These are phyloP conservation scores for Tolypocladium endophyticum DNA, from an alignment of 2,329 filamentous ascomycete genomes.

Conservation along the genomic window DNA sequence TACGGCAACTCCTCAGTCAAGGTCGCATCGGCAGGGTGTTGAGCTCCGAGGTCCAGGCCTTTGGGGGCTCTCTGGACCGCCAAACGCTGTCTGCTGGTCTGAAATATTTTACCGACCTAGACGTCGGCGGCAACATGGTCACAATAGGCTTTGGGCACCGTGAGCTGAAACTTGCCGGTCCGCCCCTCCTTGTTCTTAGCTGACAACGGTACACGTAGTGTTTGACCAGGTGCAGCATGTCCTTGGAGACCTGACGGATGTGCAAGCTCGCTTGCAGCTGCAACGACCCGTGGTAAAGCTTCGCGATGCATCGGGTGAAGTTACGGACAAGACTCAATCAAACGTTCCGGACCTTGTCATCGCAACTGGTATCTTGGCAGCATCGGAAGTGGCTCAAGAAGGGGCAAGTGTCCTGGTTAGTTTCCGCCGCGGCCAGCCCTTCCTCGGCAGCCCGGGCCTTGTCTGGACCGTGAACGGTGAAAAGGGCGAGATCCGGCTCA, in stretches of 20 bases:
- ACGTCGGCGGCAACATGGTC: constrained; percentile 33
- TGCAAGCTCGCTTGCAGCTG: constrained; percentile 30
- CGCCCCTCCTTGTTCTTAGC: constrained; percentile 1
- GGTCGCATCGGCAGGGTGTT: constrained; percentile 41
- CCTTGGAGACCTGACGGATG: constrained; percentile 31
- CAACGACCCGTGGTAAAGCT: constrained; percentile 30
- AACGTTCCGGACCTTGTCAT: constrained; percentile 33
- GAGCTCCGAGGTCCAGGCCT: constrained; percentile 33
- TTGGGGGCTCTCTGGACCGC: constrained; percentile 23
- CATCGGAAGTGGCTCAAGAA: constrained; percentile 4
- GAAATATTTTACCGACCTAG: constrained; percentile 36
- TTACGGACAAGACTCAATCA: constrained; percentile 21
- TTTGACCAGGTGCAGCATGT: constrained; percentile 35
- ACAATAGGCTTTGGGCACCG: constrained; percentile 32
- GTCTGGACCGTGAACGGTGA: constrained; percentile 42
- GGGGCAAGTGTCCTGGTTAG: constrained; percentile 32
- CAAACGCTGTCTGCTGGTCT: constrained; percentile 21
- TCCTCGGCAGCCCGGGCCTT: constrained; percentile 32
- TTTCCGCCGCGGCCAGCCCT: constrained; percentile 36
- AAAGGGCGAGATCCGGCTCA: constrained; percentile 37
- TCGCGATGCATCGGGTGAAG: constrained; percentile 16
- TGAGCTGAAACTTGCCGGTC: constrained; percentile 12
- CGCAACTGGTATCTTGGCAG: constrained; percentile 1
- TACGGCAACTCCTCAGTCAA: constrained; percentile 31
- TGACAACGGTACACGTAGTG: constrained; percentile 12